A percentile compares a stretch with the other conserved stretches of the same genome.
phyloP scores from a whole-genome alignment of 192 early-diverging fungal genomes.

The Rhizophlyctis rosea region DNA sequence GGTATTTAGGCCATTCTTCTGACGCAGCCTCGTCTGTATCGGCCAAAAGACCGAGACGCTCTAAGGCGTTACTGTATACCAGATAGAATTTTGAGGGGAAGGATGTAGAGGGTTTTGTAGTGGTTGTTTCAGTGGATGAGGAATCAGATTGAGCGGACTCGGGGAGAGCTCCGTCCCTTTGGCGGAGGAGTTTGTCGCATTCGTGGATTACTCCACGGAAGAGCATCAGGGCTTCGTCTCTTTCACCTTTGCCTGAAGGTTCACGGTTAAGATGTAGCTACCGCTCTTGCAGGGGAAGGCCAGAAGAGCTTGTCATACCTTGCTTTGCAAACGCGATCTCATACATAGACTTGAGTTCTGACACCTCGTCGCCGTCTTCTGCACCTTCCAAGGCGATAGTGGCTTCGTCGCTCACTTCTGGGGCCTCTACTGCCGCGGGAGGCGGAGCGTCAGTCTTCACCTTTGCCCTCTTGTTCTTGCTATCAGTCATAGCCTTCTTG shows the following conservation, averaged over 20 bases:
- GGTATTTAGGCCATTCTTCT: neutral
- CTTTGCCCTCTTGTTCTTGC: slow-evolving; percentile 1
- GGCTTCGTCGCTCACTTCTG: slow-evolving; percentile 4
- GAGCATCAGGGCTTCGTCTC: slow-evolving; percentile 38
- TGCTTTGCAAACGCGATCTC: slow-evolving; percentile 44
- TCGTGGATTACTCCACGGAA: slow-evolving; percentile 60
- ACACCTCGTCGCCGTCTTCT: slow-evolving; percentile 45
- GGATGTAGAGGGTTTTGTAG: neutral
- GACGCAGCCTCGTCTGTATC: slow-evolving; percentile 15
- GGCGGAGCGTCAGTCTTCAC: neutral
- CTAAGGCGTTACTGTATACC: slow-evolving; percentile 55
- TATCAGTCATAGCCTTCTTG: slow-evolving; percentile 17
- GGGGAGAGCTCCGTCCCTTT: slow-evolving; percentile 10
- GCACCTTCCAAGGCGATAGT: slow-evolving; percentile 8
- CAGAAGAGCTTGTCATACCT: slow-evolving; percentile 2
- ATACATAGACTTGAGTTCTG: slow-evolving; percentile 49
- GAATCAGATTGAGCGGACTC: neutral
- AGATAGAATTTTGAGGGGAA: slow-evolving; percentile 50
- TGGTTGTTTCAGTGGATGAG: neutral
- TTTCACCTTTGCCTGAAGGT: slow-evolving; percentile 24
- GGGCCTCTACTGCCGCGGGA: neutral
- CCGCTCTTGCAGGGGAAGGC: neutral
- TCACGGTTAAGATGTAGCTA: neutral
- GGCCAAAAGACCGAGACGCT: slow-evolving; percentile 37
- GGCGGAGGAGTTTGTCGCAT: slow-evolving; percentile 54